phyloP scores from a whole-genome alignment of 441 rosid species.

The Biscutella auriculata region DNA sequence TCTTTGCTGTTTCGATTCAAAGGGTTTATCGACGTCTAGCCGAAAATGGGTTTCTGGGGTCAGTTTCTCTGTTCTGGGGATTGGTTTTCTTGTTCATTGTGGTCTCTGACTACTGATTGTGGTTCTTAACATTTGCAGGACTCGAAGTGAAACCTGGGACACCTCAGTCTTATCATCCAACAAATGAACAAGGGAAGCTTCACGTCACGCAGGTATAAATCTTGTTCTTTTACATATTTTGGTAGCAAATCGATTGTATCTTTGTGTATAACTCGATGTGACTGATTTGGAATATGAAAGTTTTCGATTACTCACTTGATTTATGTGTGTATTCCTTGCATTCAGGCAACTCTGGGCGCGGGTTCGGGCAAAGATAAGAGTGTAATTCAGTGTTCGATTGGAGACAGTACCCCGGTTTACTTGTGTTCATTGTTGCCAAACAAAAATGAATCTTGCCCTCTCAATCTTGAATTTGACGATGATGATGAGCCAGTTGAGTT shows the following conservation, averaged over 20 bases:
- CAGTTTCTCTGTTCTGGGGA: conserved; percentile 10
- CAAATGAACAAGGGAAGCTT: conserved; percentile 50
- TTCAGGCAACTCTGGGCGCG: conserved; percentile 79
- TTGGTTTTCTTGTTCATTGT: not conserved
- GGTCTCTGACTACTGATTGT: not conserved
- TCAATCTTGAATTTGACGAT: conserved; percentile 68
- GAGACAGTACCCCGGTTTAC: conserved; percentile 45
- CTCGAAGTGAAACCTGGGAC: conserved; percentile 83
- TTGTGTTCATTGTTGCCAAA: conserved; percentile 72
- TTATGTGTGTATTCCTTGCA: not conserved
- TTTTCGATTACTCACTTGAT: not conserved
- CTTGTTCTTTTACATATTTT: not conserved
- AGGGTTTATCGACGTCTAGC: not conserved
- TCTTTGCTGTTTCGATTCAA: conserved; percentile 5
- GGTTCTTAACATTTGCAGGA: conserved; percentile 27
- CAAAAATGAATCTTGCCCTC: conserved; percentile 51
- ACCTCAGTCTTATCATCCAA: conserved; percentile 47
- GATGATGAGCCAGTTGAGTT: conserved; percentile 62
- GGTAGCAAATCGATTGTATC: not conserved
- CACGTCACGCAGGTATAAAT: conserved; percentile 62
- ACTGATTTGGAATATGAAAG: not conserved
- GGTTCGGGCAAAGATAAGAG: conserved; percentile 52
- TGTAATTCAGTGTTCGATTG: conserved; percentile 63
- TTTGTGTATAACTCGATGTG: too few relatives aligned
- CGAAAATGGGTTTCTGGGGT: conserved; percentile 90